A percentile compares a stretch with the other conserved stretches of the same genome.
These are phyloP conservation scores for Leucocoprinus birnbaumii DNA, from an alignment of 768 basidiomycete species.

Conservation along the genomic window DNA sequence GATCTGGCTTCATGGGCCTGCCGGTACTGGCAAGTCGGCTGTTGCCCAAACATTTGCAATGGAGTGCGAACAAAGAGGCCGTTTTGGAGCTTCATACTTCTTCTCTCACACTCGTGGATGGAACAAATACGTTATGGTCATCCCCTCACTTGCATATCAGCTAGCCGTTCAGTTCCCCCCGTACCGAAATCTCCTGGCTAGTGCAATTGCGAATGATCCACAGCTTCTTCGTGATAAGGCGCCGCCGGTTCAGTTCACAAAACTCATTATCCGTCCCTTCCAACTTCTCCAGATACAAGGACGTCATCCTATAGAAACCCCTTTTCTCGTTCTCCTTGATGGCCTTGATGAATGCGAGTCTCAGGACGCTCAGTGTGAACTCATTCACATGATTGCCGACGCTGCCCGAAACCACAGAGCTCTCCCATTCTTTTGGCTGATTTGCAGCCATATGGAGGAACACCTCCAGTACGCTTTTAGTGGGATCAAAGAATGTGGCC, in stretches of 20 bases:
- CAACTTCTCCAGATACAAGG: neutral
- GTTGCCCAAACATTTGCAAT: slow-evolving; percentile 7
- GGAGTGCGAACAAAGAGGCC: neutral
- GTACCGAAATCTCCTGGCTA: neutral
- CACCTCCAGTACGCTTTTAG: neutral
- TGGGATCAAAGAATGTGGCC: neutral
- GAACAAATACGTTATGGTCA: neutral
- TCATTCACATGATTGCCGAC: neutral
- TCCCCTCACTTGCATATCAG: slow-evolving; percentile 9
- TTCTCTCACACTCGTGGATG: neutral
- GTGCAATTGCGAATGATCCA: neutral
- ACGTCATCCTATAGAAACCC: neutral
- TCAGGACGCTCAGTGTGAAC: neutral
- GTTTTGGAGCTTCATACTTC: slow-evolving; percentile 9
- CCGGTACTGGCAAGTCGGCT: slow-evolving; percentile 10
- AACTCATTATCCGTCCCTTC: slow-evolving; percentile 6
- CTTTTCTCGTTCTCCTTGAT: slow-evolving; percentile 6
- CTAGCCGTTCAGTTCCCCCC: neutral
- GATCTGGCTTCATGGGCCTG: slow-evolving; percentile 9
- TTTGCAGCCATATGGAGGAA: neutral
- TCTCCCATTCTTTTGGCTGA: neutral
- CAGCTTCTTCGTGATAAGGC: neutral
- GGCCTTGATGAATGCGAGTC: slow-evolving; percentile 12
- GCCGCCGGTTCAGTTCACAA: neutral
- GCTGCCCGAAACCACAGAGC: neutral